These are phyloP conservation scores for Hysterangium stoloniferum DNA, from an alignment of 768 basidiomycete species.

Conservation along the genomic window DNA sequence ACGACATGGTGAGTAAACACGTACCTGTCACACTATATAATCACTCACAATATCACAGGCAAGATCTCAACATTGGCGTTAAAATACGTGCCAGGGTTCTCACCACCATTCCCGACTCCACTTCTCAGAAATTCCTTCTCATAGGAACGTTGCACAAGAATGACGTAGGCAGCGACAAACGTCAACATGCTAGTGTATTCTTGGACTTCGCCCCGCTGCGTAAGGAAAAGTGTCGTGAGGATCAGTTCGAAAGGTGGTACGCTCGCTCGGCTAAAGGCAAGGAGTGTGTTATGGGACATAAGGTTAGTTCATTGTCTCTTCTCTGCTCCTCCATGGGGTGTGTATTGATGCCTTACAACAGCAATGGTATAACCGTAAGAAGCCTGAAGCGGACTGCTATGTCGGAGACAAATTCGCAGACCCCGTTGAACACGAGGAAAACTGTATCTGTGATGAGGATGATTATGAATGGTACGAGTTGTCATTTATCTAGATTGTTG, in stretches of 20 bases:
- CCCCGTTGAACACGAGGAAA: slow-evolving; percentile 75
- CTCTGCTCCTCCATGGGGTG: neutral
- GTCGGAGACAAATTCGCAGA: slow-evolving; percentile 87
- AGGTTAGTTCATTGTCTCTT: slow-evolving; percentile 48
- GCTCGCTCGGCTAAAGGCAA: slow-evolving; percentile 54
- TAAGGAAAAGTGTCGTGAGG: slow-evolving; percentile 54
- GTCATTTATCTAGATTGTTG: neutral
- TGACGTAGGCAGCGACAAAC: slow-evolving; percentile 43
- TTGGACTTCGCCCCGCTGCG: slow-evolving; percentile 76
- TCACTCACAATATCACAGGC: slow-evolving; percentile 38
- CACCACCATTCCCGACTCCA: slow-evolving; percentile 90
- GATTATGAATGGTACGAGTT: slow-evolving; percentile 85
- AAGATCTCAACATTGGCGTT: slow-evolving; percentile 58
- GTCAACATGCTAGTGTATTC: slow-evolving; percentile 63
- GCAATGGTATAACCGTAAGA: slow-evolving; percentile 94
- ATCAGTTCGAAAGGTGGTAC: slow-evolving; percentile 86
- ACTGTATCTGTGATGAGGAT: slow-evolving; percentile 73
- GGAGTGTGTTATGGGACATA: slow-evolving; percentile 92
- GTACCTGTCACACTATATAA: neutral
- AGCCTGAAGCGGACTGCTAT: slow-evolving; percentile 76
- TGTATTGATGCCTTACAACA: slow-evolving; percentile 24
- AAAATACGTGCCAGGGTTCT: slow-evolving; percentile 66
- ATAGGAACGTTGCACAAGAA: slow-evolving; percentile 66
- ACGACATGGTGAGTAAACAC: slow-evolving; percentile 58
- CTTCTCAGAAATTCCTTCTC: slow-evolving; percentile 92